Evolutionary conservation across 1,284 basidiomycete species (phyloP).

Genomic region (Cerrena zonata): DNA sequence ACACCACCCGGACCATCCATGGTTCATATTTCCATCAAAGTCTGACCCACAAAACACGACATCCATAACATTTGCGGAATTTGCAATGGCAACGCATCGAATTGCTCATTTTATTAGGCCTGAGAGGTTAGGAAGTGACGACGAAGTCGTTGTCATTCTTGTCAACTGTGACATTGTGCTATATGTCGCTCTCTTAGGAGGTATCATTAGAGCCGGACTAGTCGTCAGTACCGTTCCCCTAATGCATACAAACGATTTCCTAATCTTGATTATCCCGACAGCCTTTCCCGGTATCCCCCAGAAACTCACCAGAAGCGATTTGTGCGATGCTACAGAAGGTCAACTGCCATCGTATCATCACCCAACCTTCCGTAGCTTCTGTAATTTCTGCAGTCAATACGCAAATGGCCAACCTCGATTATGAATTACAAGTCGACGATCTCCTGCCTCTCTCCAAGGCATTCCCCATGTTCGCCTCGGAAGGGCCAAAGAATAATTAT

Average conservation of each 20-base stretch:
- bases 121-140: constrained; percentile 15
- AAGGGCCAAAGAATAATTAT: not conserved
- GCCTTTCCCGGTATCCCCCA: constrained; percentile 21
- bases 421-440: constrained; percentile 3
- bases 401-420: not conserved
- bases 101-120: constrained; percentile 28
- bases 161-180: constrained; percentile 26
- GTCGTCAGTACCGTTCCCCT: constrained; percentile 18
- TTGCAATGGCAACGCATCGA: constrained; percentile 26
- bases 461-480: constrained; percentile 8
- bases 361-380: constrained; percentile 3
- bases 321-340: constrained; percentile 10
- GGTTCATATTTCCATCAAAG: constrained; percentile 8
- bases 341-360: constrained; percentile 9
- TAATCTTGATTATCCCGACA: constrained; percentile 9
- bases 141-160: constrained; percentile 29
- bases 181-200: constrained; percentile 26
- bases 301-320: constrained; percentile 10
- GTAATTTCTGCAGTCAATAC: constrained; percentile 4
- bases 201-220: constrained; percentile 27
- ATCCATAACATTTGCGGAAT: constrained; percentile 15
- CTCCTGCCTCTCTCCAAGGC: constrained; percentile 6
- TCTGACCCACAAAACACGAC: not conserved
- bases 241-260: not conserved
- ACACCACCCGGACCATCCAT: constrained; percentile 25